Conservation (phyloP, 2,329 filamentous ascomycete species). For the Alternaria sp. region DNA sequence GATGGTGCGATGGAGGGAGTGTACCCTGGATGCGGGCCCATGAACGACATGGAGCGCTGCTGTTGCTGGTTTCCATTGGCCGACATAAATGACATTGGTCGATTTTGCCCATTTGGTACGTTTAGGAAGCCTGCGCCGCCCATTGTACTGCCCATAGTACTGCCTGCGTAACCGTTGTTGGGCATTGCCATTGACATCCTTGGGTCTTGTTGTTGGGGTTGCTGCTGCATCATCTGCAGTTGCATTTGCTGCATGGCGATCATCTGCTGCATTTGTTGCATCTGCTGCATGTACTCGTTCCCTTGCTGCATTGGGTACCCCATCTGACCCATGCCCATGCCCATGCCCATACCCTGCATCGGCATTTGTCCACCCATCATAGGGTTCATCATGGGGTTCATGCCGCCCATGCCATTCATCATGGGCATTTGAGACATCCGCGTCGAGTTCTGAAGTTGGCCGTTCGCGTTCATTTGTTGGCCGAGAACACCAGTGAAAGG, state of each 20-base stretch:
- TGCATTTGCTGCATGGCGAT: slow-evolving; percentile 59
- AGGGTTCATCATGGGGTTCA: slow-evolving; percentile 33
- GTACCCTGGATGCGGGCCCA: slow-evolving; percentile 63
- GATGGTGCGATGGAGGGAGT: slow-evolving; percentile 92
- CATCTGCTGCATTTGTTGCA: slow-evolving; percentile 68
- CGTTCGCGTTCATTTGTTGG: slow-evolving; percentile 43
- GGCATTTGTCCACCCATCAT: slow-evolving; percentile 40
- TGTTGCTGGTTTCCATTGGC: slow-evolving; percentile 57
- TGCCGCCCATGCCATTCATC: slow-evolving; percentile 27
- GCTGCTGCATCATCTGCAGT: slow-evolving; percentile 65
- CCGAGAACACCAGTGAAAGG: slow-evolving; percentile 49
- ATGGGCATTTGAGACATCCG: slow-evolving; percentile 41
- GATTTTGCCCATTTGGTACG: slow-evolving; percentile 45
- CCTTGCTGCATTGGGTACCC: slow-evolving; percentile 75
- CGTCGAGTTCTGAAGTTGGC: slow-evolving; percentile 30
- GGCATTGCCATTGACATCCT: slow-evolving; percentile 37
- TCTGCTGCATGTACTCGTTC: slow-evolving; percentile 81
- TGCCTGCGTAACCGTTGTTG: slow-evolving; percentile 29
- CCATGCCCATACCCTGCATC: slow-evolving; percentile 33
- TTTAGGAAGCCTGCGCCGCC: slow-evolving; percentile 38
- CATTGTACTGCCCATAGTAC: slow-evolving; percentile 32
- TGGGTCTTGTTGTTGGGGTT: slow-evolving; percentile 38
- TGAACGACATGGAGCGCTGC: slow-evolving; percentile 43
- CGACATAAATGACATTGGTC: slow-evolving; percentile 59
- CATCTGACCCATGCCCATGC: slow-evolving; percentile 42